Percentiles rank a stretch among this genome's conserved stretches.
These are phyloP conservation scores for Podospora fimiseda DNA, from an alignment of 495 filamentous ascomycete species.

Conservation along the genomic window DNA sequence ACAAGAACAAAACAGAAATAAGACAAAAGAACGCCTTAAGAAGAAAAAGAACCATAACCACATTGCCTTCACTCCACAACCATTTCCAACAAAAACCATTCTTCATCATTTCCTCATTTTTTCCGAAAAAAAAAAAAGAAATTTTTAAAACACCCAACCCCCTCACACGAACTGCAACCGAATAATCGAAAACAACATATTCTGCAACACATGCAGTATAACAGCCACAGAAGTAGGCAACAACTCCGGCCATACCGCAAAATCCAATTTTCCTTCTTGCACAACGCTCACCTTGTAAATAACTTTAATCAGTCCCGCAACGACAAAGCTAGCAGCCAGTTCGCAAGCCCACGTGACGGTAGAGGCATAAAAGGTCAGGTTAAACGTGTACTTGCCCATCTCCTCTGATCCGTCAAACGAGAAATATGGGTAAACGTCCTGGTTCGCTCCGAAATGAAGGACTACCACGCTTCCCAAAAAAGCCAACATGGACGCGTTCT, in stretches of 20 bases:
- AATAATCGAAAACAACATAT: slow-evolving; percentile 60
- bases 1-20: too few relatives aligned
- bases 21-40: too few relatives aligned
- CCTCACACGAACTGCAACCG: slow-evolving; percentile 50
- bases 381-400: slow-evolving; percentile 46
- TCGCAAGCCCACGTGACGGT: slow-evolving; percentile 58
- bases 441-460: slow-evolving; percentile 56
- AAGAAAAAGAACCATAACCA: too few relatives aligned
- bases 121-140: too few relatives aligned
- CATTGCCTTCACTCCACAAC: too few relatives aligned
- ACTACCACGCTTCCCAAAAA: slow-evolving; percentile 55
- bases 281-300: slow-evolving; percentile 53
- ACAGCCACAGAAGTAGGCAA: slow-evolving; percentile 55
- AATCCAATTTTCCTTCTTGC: slow-evolving; percentile 52
- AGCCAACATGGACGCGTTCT: slow-evolving; percentile 59
- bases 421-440: slow-evolving; percentile 54
- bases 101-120: too few relatives aligned
- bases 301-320: slow-evolving; percentile 46
- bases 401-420: slow-evolving; percentile 43
- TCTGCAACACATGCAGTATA: slow-evolving; percentile 59
- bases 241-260: slow-evolving; percentile 55
- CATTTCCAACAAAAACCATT: too few relatives aligned
- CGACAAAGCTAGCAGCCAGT: slow-evolving; percentile 49
- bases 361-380: slow-evolving; percentile 53
- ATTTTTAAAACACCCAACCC: background rate